Conservation (phyloP, 169 alveolate genomes). For the Cryptosporidium sp. region DNA sequence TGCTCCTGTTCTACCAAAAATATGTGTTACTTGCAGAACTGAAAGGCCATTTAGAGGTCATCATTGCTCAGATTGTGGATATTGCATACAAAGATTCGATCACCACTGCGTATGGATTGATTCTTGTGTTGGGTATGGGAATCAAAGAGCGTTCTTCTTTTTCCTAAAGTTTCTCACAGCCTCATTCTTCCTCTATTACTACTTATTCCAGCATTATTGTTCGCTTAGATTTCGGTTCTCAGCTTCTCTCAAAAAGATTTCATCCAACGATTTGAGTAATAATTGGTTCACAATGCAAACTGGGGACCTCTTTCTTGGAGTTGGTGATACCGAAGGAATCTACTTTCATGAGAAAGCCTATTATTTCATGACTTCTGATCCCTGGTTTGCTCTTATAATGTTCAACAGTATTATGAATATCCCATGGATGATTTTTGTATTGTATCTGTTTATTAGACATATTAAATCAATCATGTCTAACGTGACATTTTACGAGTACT, state of each 20-base stretch:
- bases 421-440: conserved; percentile 83
- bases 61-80: conserved; percentile 86
- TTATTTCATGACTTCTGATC: conserved; percentile 64
- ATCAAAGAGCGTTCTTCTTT: conserved; percentile 82
- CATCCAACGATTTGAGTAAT: conserved; percentile 26
- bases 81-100: conserved; percentile 86
- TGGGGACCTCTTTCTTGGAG: conserved; percentile 50
- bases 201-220: conserved; percentile 54
- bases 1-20: conserved; percentile 76
- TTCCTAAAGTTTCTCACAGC: conserved; percentile 77
- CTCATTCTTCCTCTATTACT: conserved; percentile 80
- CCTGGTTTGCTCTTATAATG: conserved; percentile 68
- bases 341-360: conserved; percentile 40
- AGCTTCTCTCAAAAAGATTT: conserved; percentile 43
- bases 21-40: conserved; percentile 89
- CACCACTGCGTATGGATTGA: conserved; percentile 92
- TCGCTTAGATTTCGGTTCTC: conserved; percentile 48
- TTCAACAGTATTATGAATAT: conserved; percentile 70
- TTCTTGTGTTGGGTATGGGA: conserved; percentile 87
- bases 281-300: conserved; percentile 51
- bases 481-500: conserved; percentile 90
- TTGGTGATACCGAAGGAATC: conserved; percentile 46
- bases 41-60: conserved; percentile 83
- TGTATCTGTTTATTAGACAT: conserved; percentile 84
- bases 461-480: conserved; percentile 86